These are phyloP conservation scores for Dioscorea zingiberensis DNA, from an alignment of 106 monocot genomes.

Conservation along the genomic window DNA sequence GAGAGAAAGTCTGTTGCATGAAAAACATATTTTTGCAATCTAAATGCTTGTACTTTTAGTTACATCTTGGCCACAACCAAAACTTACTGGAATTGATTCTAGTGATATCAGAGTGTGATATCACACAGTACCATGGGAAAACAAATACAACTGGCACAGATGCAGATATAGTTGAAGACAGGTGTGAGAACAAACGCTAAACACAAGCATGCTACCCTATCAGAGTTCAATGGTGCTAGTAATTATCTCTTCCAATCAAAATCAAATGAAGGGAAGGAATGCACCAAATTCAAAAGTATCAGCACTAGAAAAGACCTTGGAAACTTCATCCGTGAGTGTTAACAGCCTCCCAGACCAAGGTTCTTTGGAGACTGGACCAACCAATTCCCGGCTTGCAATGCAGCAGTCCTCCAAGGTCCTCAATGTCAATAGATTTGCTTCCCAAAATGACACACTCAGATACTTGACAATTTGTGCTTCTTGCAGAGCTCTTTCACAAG, in stretches of 20 bases:
- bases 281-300: background rate
- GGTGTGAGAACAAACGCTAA: background rate
- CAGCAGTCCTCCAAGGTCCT: slow-evolving; percentile 35
- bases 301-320: background rate
- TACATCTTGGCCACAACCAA: background rate
- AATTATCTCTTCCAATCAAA: background rate
- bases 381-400: slow-evolving; percentile 45
- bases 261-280: background rate
- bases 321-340: slow-evolving; percentile 47
- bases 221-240: too few species aligned
- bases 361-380: slow-evolving; percentile 31
- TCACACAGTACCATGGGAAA: background rate
- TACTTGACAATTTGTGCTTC: slow-evolving; percentile 46
- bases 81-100: background rate
- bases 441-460: slow-evolving; percentile 24
- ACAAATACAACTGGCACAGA: background rate
- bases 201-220: background rate
- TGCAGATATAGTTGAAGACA: background rate
- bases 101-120: background rate
- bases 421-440: slow-evolving; percentile 37
- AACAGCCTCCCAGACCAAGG: slow-evolving; percentile 57
- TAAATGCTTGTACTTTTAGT: background rate
- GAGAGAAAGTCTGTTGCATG: too few species aligned
- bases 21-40: too few species aligned
- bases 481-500: slow-evolving; percentile 45